These are phyloP conservation scores for Fusarium musae DNA, from an alignment of 2,329 filamentous ascomycete genomes.

Conservation along the genomic window DNA sequence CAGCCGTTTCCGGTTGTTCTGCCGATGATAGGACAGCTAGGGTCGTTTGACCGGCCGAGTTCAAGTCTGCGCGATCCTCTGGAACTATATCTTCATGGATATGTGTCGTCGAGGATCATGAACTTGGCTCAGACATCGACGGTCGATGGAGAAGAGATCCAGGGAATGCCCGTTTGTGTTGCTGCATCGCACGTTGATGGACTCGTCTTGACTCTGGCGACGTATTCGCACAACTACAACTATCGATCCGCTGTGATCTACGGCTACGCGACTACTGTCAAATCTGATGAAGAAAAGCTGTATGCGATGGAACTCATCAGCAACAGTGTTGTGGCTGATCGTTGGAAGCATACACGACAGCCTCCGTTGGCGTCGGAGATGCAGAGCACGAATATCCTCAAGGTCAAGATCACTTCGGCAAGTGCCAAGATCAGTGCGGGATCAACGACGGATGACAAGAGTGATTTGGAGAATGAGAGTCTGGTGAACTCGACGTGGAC, in stretches of 20 bases:
- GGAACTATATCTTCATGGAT: conserved; percentile 86
- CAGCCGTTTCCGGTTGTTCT: conserved; percentile 80
- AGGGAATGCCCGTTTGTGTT: conserved; percentile 77
- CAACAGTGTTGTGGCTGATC: conserved; percentile 73
- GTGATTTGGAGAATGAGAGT: conserved; percentile 58
- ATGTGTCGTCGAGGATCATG: conserved; percentile 82
- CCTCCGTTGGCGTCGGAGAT: conserved; percentile 80
- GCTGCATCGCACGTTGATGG: conserved; percentile 82
- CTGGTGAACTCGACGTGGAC: conserved; percentile 62
- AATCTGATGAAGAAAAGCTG: conserved; percentile 74
- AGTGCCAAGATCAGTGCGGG: conserved; percentile 81
- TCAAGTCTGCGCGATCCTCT: conserved; percentile 72
- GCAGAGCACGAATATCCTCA: conserved; percentile 78
- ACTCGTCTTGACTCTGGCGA: conserved; percentile 80
- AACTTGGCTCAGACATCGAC: conserved; percentile 59
- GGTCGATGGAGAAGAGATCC: not conserved
- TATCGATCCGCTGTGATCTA: conserved; percentile 85
- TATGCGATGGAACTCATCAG: conserved; percentile 85
- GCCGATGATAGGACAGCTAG: conserved; percentile 89
- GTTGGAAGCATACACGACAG: conserved; percentile 75
- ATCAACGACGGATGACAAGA: conserved; percentile 65
- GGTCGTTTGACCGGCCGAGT: conserved; percentile 73
- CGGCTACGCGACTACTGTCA: conserved; percentile 76
- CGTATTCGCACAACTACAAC: conserved; percentile 85
- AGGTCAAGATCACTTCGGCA: conserved; percentile 74